phyloP scores from a whole-genome alignment of 2,329 filamentous ascomycete species.

The Colletotrichum euphorbiae region DNA sequence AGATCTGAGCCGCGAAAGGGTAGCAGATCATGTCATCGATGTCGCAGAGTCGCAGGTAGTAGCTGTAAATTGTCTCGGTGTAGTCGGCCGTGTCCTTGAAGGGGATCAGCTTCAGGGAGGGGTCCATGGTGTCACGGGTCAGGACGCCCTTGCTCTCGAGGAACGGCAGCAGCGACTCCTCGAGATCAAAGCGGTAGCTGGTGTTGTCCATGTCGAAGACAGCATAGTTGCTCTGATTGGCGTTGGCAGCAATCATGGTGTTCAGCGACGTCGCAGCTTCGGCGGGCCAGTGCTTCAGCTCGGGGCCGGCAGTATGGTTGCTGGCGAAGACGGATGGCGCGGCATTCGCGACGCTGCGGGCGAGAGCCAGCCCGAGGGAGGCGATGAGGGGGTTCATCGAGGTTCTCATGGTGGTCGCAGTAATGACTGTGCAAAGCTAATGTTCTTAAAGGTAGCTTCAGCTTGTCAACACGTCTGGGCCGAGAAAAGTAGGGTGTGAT shows the following conservation, averaged over 20 bases:
- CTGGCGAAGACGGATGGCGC: conserved; percentile 22
- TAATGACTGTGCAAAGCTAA: conserved; percentile 13
- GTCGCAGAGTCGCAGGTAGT: conserved; percentile 57
- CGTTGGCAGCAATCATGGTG: conserved; percentile 53
- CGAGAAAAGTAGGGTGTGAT: conserved; percentile 17
- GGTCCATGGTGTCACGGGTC: conserved; percentile 55
- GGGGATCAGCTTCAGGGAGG: conserved; percentile 53
- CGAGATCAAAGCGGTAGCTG: conserved; percentile 55
- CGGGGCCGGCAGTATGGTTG: conserved; percentile 39
- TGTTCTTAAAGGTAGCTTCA: conserved; percentile 12
- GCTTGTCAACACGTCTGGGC: background rate
- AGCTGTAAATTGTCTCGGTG: conserved; percentile 58
- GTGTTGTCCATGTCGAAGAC: conserved; percentile 61
- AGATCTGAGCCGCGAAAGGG: conserved; percentile 56
- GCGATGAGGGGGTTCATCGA: conserved; percentile 27
- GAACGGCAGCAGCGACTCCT: conserved; percentile 57
- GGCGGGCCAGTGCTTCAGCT: conserved; percentile 51
- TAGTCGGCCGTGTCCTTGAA: conserved; percentile 54
- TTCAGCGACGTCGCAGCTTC: conserved; percentile 50
- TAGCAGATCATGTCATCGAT: conserved; percentile 56
- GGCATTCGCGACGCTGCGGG: conserved; percentile 27
- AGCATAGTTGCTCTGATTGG: conserved; percentile 52
- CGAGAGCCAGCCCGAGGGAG: conserved; percentile 32
- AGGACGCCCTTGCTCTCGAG: conserved; percentile 56
- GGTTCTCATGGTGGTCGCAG: conserved; percentile 25